These are phyloP conservation scores for Colletotrichum neosansevieriae DNA, from an alignment of 2,329 filamentous ascomycete species.

Conservation along the genomic window DNA sequence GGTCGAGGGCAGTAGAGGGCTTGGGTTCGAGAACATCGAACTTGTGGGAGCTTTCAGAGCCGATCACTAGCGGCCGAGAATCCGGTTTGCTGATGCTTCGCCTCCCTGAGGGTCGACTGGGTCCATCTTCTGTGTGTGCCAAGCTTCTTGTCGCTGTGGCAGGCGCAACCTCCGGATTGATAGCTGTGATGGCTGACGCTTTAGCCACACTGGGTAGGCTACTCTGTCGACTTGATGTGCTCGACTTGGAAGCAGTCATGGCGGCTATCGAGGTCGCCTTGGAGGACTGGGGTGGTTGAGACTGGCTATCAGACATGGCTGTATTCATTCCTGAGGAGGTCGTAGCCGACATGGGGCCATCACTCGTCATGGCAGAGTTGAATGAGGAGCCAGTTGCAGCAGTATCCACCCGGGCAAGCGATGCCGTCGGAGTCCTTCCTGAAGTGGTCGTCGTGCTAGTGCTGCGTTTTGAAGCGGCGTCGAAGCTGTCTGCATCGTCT, in stretches of 20 bases:
- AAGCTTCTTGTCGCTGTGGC: conserved; percentile 59
- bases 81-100: conserved; percentile 60
- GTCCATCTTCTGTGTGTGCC: conserved; percentile 57
- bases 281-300: conserved; percentile 57
- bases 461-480: conserved; percentile 57
- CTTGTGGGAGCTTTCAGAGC: conserved; percentile 52
- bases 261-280: conserved; percentile 63
- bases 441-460: conserved; percentile 54
- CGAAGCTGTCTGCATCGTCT: conserved; percentile 58
- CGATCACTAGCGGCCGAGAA: conserved; percentile 50
- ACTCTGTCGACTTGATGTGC: conserved; percentile 53
- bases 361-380: conserved; percentile 49
- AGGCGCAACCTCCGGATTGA: conserved; percentile 61
- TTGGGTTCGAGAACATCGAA: conserved; percentile 55
- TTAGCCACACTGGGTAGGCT: conserved; percentile 56
- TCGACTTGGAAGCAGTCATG: conserved; percentile 58
- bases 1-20: conserved; percentile 47
- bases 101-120: conserved; percentile 51
- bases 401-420: conserved; percentile 57
- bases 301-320: conserved; percentile 53
- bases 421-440: conserved; percentile 56
- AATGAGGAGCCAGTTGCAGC: conserved; percentile 47
- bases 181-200: conserved; percentile 55
- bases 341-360: conserved; percentile 51
- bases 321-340: conserved; percentile 52